Evolutionary conservation across 345 rosid genomes (phyloP).

Genomic region (Abelmoschus esculentus): DNA sequence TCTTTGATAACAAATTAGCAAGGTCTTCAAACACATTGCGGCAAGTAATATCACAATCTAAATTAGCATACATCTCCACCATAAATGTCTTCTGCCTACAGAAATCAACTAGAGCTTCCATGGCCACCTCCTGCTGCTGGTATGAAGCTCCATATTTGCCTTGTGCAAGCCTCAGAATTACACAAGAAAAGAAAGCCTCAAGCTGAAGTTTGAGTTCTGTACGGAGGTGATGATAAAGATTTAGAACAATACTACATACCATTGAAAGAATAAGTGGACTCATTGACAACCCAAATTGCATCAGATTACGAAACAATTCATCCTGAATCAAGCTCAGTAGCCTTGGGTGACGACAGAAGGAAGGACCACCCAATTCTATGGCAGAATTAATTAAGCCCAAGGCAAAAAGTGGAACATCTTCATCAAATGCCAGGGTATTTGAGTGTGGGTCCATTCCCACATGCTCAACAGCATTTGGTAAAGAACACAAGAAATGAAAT

Average conservation of each 20-base stretch:
- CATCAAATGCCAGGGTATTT: conserved; percentile 81
- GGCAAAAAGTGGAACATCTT: conserved; percentile 95
- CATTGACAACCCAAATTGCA: conserved; percentile 39
- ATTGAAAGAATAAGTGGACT: conserved; percentile 95
- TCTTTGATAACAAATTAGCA: conserved; percentile 84
- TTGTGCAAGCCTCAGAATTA: conserved; percentile 94
- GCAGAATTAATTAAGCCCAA: conserved; percentile 94
- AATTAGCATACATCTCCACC: conserved; percentile 99
- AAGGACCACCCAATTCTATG: conserved; percentile 79
- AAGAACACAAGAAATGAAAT: conserved; percentile 83
- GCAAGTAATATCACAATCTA: conserved; percentile 98
- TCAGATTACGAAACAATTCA: conserved; percentile 73
- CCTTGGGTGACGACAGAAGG: conserved; percentile 73
- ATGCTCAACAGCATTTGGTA: conserved; percentile 70
- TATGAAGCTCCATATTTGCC: conserved; percentile 86
- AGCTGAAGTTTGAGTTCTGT: conserved; percentile 89
- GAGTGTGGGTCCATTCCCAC: conserved; percentile 67
- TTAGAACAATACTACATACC: conserved; percentile 91
- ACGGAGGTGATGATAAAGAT: conserved; percentile 79
- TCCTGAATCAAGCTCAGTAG: conserved; percentile 85
- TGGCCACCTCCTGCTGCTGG: conserved; percentile 98
- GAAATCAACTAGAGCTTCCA: conserved; percentile 99
- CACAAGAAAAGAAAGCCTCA: conserved; percentile 98
- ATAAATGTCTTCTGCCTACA: conserved; percentile 95
- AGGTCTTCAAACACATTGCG: conserved; percentile 97